Evolutionary conservation across 1,284 basidiomycete species (phyloP), one percentile per base, ranked within the genome.

Genomic region (Melanopsichium pennsylvanicum): DNA sequence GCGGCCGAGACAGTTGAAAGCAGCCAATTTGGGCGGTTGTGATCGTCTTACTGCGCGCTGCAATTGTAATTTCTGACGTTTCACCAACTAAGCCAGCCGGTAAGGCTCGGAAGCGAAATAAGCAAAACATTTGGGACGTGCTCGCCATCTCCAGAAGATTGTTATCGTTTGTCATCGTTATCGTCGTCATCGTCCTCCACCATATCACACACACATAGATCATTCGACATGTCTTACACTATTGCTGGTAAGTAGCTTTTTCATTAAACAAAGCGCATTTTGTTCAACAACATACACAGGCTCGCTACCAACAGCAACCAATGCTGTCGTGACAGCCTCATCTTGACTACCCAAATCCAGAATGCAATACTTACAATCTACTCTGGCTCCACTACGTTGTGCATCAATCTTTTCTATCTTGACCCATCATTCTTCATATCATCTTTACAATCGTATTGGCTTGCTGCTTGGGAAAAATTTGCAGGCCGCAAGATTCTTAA

Each of bases 401-500:
- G n/a, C n/a, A n/a, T n/a, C n/a, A n/a, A n/a, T n/a, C n/a, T n/a
- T n/a, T n/a, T n/a, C n/a, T n/a, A n/a, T n/a, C n/a, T n/a, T n/a
- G n/a, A n/a, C n/a, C n/a, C n/a, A n/a, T n/a, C n/a, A n/a, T n/a
- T n/a, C n/a, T n/a, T n/a, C n/a, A n/a, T n/a, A n/a, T n/a, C n/a
- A n/a, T n/a, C n/a, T n/a, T n/a, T n/a, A n/a, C n/a, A n/a, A n/a
- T n/a, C n/a, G n/a, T n/a, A n/a, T n/a, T 70, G 39, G 70, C 51
- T 37, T 61, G 60, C 68, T 33, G 16, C 62, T 58, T 2, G 3
- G 6, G 8, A 7, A n/a, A 13, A 29, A 29, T 29, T 7, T 13
- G 23, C 54, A 72, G 74, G 74, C 46, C 54, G 49, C 29, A 74
- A 79, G 66, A 47, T 79, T 44, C 74, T 75, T 38, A 79, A 73